These are phyloP conservation scores for Tetrapisispora arboricola DNA, from an alignment of 805 yeast genomes.

Conservation along the genomic window DNA sequence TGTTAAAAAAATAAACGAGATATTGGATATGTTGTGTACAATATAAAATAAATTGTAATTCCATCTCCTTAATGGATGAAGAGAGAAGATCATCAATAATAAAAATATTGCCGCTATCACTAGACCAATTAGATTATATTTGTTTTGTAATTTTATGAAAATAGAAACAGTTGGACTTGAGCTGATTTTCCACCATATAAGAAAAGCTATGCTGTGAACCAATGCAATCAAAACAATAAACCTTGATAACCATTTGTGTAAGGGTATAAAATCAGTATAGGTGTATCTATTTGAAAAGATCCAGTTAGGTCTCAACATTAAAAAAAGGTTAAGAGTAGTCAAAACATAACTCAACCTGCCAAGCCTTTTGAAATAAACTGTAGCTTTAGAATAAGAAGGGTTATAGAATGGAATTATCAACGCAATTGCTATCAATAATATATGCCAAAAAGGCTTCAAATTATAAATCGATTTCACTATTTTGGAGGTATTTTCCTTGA, in stretches of 20 bases:
- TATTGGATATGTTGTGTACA: constrained; percentile 43
- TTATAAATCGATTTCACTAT: constrained; percentile 28
- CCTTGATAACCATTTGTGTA: constrained; percentile 69
- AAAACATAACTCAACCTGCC: constrained; percentile 55
- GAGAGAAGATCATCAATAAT: constrained; percentile 36
- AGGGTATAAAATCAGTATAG: constrained; percentile 43
- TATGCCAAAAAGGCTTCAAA: constrained; percentile 31
- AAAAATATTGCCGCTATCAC: constrained; percentile 30
- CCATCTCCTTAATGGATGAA: constrained; percentile 39
- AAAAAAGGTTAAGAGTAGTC: constrained; percentile 45
- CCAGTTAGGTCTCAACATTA: constrained; percentile 49
- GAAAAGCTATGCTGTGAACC: constrained; percentile 45
- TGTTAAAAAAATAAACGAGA: constrained; percentile 36
- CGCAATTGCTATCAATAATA: constrained; percentile 23
- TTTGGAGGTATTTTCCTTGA: constrained; percentile 32
- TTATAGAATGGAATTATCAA: constrained; percentile 28
- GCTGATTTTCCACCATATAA: constrained; percentile 37
- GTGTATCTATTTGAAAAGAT: constrained; percentile 32
- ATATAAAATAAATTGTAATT: constrained; percentile 46
- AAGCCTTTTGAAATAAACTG: constrained; percentile 38
- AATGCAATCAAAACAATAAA: constrained; percentile 36
- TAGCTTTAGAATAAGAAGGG: constrained; percentile 14
- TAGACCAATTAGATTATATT: constrained; percentile 44
- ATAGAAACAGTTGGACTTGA: constrained; percentile 31
- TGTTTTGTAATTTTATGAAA: constrained; percentile 22